Evolutionary conservation across 208 protist genomes (phyloP).

Genomic region (Wallacemonas rigidus): DNA sequence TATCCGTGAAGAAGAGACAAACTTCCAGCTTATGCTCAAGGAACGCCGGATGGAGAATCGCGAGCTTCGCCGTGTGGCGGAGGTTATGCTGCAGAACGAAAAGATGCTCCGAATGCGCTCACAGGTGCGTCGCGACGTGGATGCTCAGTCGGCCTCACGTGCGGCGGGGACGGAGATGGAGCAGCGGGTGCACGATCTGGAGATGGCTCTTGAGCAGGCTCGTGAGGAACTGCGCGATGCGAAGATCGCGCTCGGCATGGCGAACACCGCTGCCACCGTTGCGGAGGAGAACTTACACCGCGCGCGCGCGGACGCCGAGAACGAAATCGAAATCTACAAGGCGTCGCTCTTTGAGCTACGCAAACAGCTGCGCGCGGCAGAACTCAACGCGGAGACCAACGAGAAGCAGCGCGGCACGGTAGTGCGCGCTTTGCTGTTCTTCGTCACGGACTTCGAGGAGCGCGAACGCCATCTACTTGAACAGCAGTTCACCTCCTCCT

Average conservation of each 20-base stretch:
- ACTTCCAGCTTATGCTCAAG: slow-evolving; percentile 29
- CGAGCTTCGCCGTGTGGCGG: slow-evolving; percentile 20
- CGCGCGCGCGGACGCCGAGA: slow-evolving; percentile 17
- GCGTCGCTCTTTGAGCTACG: slow-evolving; percentile 12
- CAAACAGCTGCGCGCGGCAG: slow-evolving; percentile 19
- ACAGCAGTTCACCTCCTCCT: slow-evolving; percentile 35
- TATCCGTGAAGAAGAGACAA: slow-evolving; percentile 30
- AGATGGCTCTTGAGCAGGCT: slow-evolving; percentile 13
- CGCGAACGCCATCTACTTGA: slow-evolving; percentile 45
- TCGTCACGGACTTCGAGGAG: slow-evolving; percentile 34
- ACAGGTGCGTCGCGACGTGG: slow-evolving; percentile 15
- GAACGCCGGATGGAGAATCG: slow-evolving; percentile 20
- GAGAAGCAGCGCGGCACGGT: slow-evolving; percentile 11
- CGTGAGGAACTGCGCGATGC: slow-evolving; percentile 22
- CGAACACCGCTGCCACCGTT: slow-evolving; percentile 25
- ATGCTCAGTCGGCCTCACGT: slow-evolving; percentile 1
- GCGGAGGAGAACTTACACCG: slow-evolving; percentile 33
- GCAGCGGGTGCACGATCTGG: slow-evolving; percentile 7
- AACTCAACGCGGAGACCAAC: background rate
- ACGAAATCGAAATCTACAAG: slow-evolving; percentile 18
- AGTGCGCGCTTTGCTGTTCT: slow-evolving; percentile 13
- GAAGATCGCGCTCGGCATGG: slow-evolving; percentile 34
- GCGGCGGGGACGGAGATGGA: slow-evolving; percentile 7
- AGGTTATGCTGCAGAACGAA: slow-evolving; percentile 10
- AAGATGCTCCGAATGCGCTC: slow-evolving; percentile 15